Conservation (phyloP, 2,329 filamentous ascomycete species). For the Verticillium dahliae region DNA sequence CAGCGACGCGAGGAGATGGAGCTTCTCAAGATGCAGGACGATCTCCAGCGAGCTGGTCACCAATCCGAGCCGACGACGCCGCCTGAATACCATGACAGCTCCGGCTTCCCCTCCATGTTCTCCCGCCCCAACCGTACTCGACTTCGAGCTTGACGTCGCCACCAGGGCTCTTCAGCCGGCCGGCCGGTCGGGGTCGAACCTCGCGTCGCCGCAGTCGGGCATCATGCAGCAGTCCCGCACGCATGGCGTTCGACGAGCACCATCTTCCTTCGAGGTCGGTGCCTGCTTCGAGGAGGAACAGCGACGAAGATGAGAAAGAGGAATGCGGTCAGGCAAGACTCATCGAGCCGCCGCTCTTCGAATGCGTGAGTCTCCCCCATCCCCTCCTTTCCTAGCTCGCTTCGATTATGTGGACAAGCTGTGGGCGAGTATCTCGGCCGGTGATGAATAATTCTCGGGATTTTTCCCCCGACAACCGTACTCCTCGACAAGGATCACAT, state of each 20-base stretch:
- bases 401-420: slow-evolving; percentile 6
- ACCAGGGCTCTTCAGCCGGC: slow-evolving; percentile 66
- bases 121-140: slow-evolving; percentile 85
- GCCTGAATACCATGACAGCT: slow-evolving; percentile 77
- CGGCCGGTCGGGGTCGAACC: slow-evolving; percentile 69
- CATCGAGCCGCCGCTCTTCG: slow-evolving; percentile 65
- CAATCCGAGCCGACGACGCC: slow-evolving; percentile 95
- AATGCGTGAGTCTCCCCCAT: slow-evolving; percentile 62
- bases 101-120: slow-evolving; percentile 71
- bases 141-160: slow-evolving; percentile 81
- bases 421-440: slow-evolving; percentile 3
- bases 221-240: slow-evolving; percentile 41
- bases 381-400: slow-evolving; percentile 1
- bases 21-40: slow-evolving; percentile 76
- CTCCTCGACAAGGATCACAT: no score
- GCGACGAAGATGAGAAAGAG: slow-evolving; percentile 83
- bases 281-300: slow-evolving; percentile 81
- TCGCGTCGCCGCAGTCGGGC: slow-evolving; percentile 69
- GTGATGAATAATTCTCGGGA: neutral
- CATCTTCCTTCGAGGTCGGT: slow-evolving; percentile 77
- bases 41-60: slow-evolving; percentile 64
- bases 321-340: slow-evolving; percentile 62
- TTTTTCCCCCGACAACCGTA: no score
- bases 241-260: slow-evolving; percentile 56
- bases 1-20: slow-evolving; percentile 78